These are phyloP conservation scores for Flaveria bidentis DNA, from an alignment of 129 eudicot species.

Conservation along the genomic window DNA sequence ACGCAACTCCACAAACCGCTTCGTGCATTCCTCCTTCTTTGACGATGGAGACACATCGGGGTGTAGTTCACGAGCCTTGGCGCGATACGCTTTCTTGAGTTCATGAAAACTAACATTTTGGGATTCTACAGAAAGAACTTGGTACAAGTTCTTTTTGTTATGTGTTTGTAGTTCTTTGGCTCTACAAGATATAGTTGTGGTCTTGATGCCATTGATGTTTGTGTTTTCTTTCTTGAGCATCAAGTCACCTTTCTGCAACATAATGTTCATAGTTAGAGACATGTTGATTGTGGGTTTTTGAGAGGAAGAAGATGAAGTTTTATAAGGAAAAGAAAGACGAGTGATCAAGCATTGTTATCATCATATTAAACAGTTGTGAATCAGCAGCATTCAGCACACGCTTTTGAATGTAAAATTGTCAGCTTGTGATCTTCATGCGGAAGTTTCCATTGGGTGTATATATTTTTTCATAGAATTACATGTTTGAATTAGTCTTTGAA, in stretches of 20 bases:
- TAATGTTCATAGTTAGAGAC: conserved; percentile 24
- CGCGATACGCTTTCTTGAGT: conserved; percentile 57
- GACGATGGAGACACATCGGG: conserved; percentile 49
- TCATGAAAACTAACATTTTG: conserved; percentile 47
- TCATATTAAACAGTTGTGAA: conserved; percentile 13
- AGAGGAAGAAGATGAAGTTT: conserved; percentile 12
- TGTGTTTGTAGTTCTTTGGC: conserved; percentile 13
- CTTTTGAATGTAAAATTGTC: conserved; percentile 23
- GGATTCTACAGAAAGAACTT: conserved; percentile 36
- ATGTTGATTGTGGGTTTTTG: neutral
- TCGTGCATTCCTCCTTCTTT: conserved; percentile 44
- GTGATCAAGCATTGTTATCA: neutral
- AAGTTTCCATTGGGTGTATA: conserved; percentile 5
- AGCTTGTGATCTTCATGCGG: conserved; percentile 16
- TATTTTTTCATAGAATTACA: conserved; percentile 16
- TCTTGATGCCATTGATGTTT: neutral
- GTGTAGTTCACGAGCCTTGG: conserved; percentile 52
- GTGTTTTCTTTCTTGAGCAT: conserved; percentile 14
- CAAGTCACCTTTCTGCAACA: conserved; percentile 23
- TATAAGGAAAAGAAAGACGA: conserved; percentile 14
- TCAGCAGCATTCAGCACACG: conserved; percentile 13
- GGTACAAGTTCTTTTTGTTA: conserved; percentile 35
- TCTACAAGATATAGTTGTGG: conserved; percentile 28
- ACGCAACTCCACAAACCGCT: conserved; percentile 45
- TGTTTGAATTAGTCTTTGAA: conserved; percentile 14